Evolutionary conservation across 2,329 filamentous ascomycete genomes (phyloP), one percentile per base, ranked within the genome.

Genomic region (Stylonectria norvegica): DNA sequence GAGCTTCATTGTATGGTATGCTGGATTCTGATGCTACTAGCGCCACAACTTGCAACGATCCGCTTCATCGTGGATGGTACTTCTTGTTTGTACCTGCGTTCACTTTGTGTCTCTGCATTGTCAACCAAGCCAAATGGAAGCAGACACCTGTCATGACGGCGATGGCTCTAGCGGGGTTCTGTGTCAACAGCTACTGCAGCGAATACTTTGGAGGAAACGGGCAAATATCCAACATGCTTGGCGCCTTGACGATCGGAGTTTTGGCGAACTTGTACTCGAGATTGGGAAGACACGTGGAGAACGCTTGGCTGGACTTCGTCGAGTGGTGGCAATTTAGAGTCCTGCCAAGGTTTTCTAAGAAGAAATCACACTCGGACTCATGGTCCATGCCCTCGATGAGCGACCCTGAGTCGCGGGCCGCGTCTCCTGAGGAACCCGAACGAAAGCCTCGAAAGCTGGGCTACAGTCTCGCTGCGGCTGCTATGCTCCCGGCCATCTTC

Each of bases 401-500:
- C 2, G 65, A 68, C 20, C 52, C 60, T 12, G 65, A 68, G 18
- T 61, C 63, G 2, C 53, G 56, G 4, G 55, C 59, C 1, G 49
- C 23, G 1, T 49, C 55, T 0, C 46, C 45, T 10, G 52, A 57
- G 34, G 56, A 53, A 28, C 43, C 54, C 14, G 50, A 49, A 35
- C 32, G 58, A 43, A 56, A 63, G 47, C 56, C 65, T n/a, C 62
- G 72, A 5, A 64, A 70, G 5, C 66, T 80, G 5, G 81, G 84
- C 10, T 89, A 90, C 59, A 86, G 85, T 2, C 77, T 95, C 3
- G 89, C 89, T 0, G 89, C 89, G 0, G 87, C 88, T 0, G 85
- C 86, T 2, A 87, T 95, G 73, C 68, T 95, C 8, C 89, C 89
- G 0, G 89, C 85, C 5, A 94, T 95, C 48, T 94, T 94, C 48